A percentile compares a stretch with the other conserved stretches of the same genome.
Evolutionary conservation across 2,329 filamentous ascomycete species (phyloP).

Genomic region (Cadophora luteo-olivacea): DNA sequence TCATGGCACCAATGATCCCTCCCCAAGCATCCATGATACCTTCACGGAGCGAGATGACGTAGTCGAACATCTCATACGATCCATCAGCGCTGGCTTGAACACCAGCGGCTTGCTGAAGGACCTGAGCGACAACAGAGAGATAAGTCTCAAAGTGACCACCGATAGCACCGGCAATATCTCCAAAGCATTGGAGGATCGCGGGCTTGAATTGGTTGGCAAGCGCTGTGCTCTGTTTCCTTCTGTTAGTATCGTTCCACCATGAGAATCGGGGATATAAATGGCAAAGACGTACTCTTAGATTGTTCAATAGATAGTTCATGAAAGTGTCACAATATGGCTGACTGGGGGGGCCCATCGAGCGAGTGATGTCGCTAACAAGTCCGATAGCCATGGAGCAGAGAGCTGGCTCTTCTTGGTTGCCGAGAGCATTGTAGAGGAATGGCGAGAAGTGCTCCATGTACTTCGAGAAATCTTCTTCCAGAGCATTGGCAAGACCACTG

Average conservation of each 20-base stretch:
- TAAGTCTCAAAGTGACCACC: constrained; percentile 92
- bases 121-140: constrained; percentile 87
- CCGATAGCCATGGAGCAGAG: constrained; percentile 98
- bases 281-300: constrained; percentile 71
- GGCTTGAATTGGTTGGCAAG: constrained; percentile 97
- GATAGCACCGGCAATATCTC: constrained; percentile 95
- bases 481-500: constrained; percentile 86
- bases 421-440: constrained; percentile 91
- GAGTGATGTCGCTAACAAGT: constrained; percentile 93
- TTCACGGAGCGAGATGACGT: constrained; percentile 91
- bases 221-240: constrained; percentile 68
- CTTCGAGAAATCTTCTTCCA: constrained; percentile 92
- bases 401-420: constrained; percentile 93
- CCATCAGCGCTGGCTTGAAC: constrained; percentile 81
- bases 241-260: constrained; percentile 44
- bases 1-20: constrained; percentile 94
- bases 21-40: constrained; percentile 99
- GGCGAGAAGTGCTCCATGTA: constrained; percentile 97
- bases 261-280: not conserved
- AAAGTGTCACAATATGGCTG: constrained; percentile 96
- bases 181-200: constrained; percentile 96
- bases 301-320: constrained; percentile 97
- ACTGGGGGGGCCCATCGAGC: constrained; percentile 86
- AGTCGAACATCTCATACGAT: constrained; percentile 95
- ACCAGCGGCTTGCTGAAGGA: constrained; percentile 88